Conservation (phyloP, 768 basidiomycete genomes). For the Royoungia palumana region DNA sequence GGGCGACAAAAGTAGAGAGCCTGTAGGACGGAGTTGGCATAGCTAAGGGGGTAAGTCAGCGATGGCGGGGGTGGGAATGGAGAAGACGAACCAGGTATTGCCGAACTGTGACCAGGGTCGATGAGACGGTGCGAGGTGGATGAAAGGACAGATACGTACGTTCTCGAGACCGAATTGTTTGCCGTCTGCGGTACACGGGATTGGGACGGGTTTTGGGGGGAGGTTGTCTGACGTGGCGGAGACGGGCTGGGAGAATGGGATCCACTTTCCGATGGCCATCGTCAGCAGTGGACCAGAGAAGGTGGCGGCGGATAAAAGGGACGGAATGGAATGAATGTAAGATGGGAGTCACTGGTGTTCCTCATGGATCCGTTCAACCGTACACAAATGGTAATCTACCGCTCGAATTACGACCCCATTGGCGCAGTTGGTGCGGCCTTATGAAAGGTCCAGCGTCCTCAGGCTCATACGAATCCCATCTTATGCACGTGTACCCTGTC, state of each 20-base stretch:
- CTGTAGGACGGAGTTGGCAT: constrained; percentile 98
- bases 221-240: constrained; percentile 23
- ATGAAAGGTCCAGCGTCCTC: too few species aligned
- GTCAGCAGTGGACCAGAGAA: not conserved
- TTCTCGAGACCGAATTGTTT: constrained; percentile 98
- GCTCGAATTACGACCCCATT: too few species aligned
- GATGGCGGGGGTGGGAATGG: constrained; percentile 1
- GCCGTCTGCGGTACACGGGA: constrained; percentile 57
- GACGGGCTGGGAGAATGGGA: constrained; percentile 32
- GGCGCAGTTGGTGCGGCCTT: too few species aligned
- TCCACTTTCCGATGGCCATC: constrained; percentile 40
- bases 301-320: constrained; percentile 7
- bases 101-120: constrained; percentile 64
- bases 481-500: constrained; percentile 54
- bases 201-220: constrained; percentile 31
- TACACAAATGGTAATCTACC: constrained; percentile 9
- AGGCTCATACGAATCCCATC: constrained; percentile 33
- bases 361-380: constrained; percentile 13
- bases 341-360: constrained; percentile 3
- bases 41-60: constrained; percentile 48
- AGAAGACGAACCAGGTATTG: constrained; percentile 77
- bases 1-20: constrained; percentile 94
- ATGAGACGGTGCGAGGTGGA: constrained; percentile 8
- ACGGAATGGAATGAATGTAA: not conserved
- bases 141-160: constrained; percentile 48